Evolutionary conservation across 345 rosid species (phyloP).

Genomic region (Acer saccharum): DNA sequence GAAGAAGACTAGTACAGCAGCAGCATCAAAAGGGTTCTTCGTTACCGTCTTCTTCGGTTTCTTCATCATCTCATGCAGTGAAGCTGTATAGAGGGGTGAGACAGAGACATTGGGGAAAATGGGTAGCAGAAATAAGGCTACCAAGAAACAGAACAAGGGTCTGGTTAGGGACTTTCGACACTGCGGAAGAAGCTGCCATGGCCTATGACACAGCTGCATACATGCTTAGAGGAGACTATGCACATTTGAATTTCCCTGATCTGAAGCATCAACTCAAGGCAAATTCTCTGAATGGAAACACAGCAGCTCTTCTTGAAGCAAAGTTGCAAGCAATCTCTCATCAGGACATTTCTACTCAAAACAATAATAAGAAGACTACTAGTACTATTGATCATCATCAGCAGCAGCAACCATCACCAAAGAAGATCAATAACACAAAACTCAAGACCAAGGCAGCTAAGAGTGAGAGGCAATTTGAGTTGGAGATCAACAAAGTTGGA

Average conservation of each 20-base stretch:
- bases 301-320: constrained; percentile 67
- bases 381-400: neutral
- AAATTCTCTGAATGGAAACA: constrained; percentile 46
- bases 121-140: constrained; percentile 97
- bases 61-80: constrained; percentile 32
- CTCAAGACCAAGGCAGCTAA: constrained; percentile 10
- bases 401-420: constrained; percentile 18
- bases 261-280: constrained; percentile 56
- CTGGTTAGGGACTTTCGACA: constrained; percentile 93
- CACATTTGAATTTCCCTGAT: constrained; percentile 89
- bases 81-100: constrained; percentile 93
- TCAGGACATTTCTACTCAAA: constrained; percentile 33
- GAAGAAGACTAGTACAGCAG: constrained; percentile 37
- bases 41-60: constrained; percentile 14
- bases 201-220: constrained; percentile 95
- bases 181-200: constrained; percentile 91
- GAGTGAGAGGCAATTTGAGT: constrained; percentile 42
- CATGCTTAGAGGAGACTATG: constrained; percentile 81
- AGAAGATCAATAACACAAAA: constrained; percentile 6
- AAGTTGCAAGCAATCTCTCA: constrained; percentile 67
- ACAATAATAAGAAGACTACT: constrained; percentile 13
- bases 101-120: constrained; percentile 98
- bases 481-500: constrained; percentile 31
- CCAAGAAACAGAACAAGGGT: constrained; percentile 96
- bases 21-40: constrained; percentile 31